Base-by-base conservation (phyloP, 345 rosid species). In the Ailanthus altissimus region DNA sequence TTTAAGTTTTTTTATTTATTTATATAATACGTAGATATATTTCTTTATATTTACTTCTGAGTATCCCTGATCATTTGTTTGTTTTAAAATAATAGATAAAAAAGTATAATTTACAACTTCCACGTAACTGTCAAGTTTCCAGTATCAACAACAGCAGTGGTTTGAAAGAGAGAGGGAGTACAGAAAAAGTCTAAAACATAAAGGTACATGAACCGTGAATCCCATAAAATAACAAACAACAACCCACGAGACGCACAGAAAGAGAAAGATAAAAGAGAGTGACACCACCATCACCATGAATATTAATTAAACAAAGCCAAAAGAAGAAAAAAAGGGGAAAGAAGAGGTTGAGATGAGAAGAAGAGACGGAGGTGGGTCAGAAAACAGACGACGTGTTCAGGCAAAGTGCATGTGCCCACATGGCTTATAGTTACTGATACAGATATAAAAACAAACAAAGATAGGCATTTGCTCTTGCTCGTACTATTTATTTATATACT, bases 341-440 rank as follows among this genome's bases (percentile, higher is more conserved):
- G 45, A 57, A 64, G 70, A 63, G 69, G 53, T 9, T 36, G 65
- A 62, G 47, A 75, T 12, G 36, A 73, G 67, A 26, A 58, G 67
- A 72, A 64, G 58, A 67, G 42, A 66, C 65, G 21, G 26, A 75
- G 72, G 87, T 88, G 91, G 91, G 85, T 83, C 83, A 85, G 80
- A 69, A 45, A 75, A 79, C 86, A 81, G 82, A 79, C 76, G 90
- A 82, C 86, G 80, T 82, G 76, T 81, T 84, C 82, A 78, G 85
- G 84, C 81, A 82, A 82, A 83, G 84, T 85, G 90, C 89, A 85
- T 84, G 89, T 86, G 92, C 86, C 92, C 88, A 86, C 89, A 85
- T 84, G 92, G 78, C 82, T 79, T 81, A 74, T 75, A 62, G 53
- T 32, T 25, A 3, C 3, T 32, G 38, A 32, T 3, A 32, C 38